Base-by-base conservation (phyloP, 2,329 filamentous ascomycete genomes). In the Microdochium trichocladiopsis region DNA sequence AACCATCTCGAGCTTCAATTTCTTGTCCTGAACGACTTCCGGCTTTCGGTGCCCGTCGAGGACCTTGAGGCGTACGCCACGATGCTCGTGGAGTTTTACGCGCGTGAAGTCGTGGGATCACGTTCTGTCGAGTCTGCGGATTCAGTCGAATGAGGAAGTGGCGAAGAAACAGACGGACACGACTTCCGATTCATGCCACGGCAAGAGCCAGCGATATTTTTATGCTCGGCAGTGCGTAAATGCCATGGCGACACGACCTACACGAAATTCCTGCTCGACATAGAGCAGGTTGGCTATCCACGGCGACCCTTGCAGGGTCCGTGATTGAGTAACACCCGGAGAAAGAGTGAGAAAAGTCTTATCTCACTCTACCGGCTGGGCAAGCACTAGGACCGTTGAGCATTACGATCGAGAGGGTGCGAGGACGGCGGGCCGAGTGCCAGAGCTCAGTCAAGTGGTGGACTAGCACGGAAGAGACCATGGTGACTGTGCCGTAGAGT, bases 71-170 rank as follows among this genome's bases (percentile, higher is more conserved):
- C 91, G 1, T 99, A 99, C 62, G 94, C 91, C 4, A 99, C 94
- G 1, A 97, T 97, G 93, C 77, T 99, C 12, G 94, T 99, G 16
- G 93, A 97, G 64, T 99, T 97, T 64, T 99, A 97, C 64, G 93
- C 91, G 1, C 80, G 93, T 51, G 94, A 99, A 67, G 86, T 96
- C 16, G 82, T 96, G 24, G 69, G 68, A 5, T 70, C 71, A 52
- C 63, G 64, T n/a, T n/a, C n/a, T n/a, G n/a, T n/a, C 8, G 14
- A 14, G 8, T 31, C 28, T 14, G 28, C 8, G 8, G n/a, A n/a
- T n/a, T n/a, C n/a, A n/a, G n/a, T n/a, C n/a, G n/a, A n/a, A n/a
- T n/a, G n/a, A n/a, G n/a, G n/a, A n/a, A n/a, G n/a, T n/a, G n/a
- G n/a, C n/a, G n/a, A n/a, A n/a, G n/a, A 52, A 79, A 33, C 8